Base-by-base conservation (phyloP, 495 filamentous ascomycete genomes). In the Elasticomyces elasticus region DNA sequence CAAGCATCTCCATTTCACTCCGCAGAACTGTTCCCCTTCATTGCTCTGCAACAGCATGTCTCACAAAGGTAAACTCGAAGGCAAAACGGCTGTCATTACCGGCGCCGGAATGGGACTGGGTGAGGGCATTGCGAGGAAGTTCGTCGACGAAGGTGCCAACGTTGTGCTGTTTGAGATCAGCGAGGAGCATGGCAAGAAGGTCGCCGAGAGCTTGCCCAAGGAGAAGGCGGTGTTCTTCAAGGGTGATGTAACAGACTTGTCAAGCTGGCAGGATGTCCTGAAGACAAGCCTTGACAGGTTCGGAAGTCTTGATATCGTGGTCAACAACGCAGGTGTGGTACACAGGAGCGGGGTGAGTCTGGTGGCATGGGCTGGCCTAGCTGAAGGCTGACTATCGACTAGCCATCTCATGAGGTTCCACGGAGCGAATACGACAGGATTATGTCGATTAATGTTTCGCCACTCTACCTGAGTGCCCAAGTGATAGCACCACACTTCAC, bases 261-360 rank as follows among this genome's bases (percentile, higher is more conserved):
- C 33, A 9, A 35, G 60, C 38, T 62, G 60, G 60, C 13, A 56
- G 3, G 25, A 12, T 2, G 58, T 54, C 2, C 24, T 61, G 12
- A 51, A 61, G 26, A 10, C 20, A 0, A 40, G 28, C 24, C 12
- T 48, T 1, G 52, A 58, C 7, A 31, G 49, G 30, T 58, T 57
- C 27, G 49, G 47, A 22, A 26, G 54, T 0, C 37, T 61, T 5
- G 61, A 64, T 40, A 55, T 64, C 43, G 58, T 64, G 6, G 58
- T 63, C 27, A 63, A 63, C 54, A 63, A 63, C 37, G 61, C 61
- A 0, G 61, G 61, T n/a, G 51, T 54, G 6, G 52, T 55, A 4
- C 52, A 55, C 31, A 33, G 43, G 19, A 24, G 7, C 40, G 52
- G 27, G 19, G 52, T 55, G 28, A 20, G 52, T 26, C 24, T 44